Evolutionary conservation across 2,329 filamentous ascomycete species (phyloP), one percentile per base, ranked within the genome.

Genomic region (Fusarium camptoceras): DNA sequence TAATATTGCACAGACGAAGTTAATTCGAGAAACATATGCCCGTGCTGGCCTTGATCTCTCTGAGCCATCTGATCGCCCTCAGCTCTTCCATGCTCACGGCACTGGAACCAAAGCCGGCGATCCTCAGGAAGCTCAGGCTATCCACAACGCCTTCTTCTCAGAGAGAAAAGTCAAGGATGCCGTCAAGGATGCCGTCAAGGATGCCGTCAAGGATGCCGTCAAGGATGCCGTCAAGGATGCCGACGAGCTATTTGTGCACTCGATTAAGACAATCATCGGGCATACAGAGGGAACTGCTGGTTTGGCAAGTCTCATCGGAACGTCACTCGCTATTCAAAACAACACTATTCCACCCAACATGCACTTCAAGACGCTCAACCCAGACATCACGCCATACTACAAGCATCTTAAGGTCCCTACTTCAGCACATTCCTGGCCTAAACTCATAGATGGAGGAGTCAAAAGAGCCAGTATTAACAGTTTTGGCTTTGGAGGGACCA

Each of bases 291-390:
- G 59, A 5, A 54, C 47, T 6, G 59, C 59, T 20, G 59, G 59
- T 3, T 5, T 63, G 0, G 55, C 55, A 0, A 56, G 55, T 4
- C 2, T 63, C 3, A 39, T 62, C 0, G 59, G 59, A 5, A 55
- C 59, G n/a, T 59, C 55, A 28, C 6, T 59, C 1, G 59, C 59
- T 1, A 30, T 63, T 0, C 48, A 60, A 28, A 59, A 25, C 7
- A 31, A 18, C 24, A 48, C n/a, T 0, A 60, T 60, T 3, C 58
- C 58, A 1, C 58, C 58, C 4, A 60, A 85, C 68, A 75, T 82
- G 44, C 81, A 83, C 66, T 85, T 85, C 76, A 81, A 84, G 70
- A 68, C 79, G 6, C 80, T 83, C 3, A 86, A 85, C 57, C 80
- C 79, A 28, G 81, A 80, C 74, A 54, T 67, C 9, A n/a, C 41